Conservation (phyloP, 108 stramenopile species). For the Nitzschia palea region DNA sequence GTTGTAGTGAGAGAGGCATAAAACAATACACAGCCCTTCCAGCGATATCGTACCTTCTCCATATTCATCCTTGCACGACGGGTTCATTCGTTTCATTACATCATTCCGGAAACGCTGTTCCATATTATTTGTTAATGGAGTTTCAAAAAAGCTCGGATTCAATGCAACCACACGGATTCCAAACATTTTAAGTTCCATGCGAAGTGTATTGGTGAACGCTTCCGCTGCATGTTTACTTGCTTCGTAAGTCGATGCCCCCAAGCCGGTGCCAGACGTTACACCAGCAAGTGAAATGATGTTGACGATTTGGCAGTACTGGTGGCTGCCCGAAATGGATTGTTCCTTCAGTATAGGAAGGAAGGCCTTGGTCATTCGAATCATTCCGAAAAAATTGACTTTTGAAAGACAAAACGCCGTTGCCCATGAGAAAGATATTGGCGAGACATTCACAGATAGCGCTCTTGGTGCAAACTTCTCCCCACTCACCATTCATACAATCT, state of each 20-base stretch:
- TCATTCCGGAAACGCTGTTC: not conserved
- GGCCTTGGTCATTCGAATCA: conserved; percentile 45
- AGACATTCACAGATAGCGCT: too few relatives aligned
- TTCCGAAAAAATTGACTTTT: conserved; percentile 53
- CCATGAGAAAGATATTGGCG: too few relatives aligned
- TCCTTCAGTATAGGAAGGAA: conserved; percentile 48
- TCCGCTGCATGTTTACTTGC: conserved; percentile 51
- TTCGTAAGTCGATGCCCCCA: conserved; percentile 22
- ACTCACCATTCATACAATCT: conserved; percentile 34
- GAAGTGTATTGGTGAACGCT: conserved; percentile 33
- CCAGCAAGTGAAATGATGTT: conserved; percentile 53
- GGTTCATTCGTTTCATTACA: conserved; percentile 3
- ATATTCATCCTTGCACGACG: conserved; percentile 28
- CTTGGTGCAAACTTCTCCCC: too few relatives aligned
- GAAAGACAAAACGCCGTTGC: too few relatives aligned
- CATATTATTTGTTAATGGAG: conserved; percentile 24
- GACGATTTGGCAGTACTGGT: conserved; percentile 31
- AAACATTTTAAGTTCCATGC: conserved; percentile 39
- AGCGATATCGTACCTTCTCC: conserved; percentile 39
- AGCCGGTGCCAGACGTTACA: conserved; percentile 6
- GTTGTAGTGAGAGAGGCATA: too few relatives aligned
- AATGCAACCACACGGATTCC: conserved; percentile 40
- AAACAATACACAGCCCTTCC: too few relatives aligned
- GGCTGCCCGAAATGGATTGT: conserved; percentile 11
- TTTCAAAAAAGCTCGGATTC: conserved; percentile 50